phyloP scores from a whole-genome alignment of 441 rosid genomes.

The Manihot esculenta region DNA sequence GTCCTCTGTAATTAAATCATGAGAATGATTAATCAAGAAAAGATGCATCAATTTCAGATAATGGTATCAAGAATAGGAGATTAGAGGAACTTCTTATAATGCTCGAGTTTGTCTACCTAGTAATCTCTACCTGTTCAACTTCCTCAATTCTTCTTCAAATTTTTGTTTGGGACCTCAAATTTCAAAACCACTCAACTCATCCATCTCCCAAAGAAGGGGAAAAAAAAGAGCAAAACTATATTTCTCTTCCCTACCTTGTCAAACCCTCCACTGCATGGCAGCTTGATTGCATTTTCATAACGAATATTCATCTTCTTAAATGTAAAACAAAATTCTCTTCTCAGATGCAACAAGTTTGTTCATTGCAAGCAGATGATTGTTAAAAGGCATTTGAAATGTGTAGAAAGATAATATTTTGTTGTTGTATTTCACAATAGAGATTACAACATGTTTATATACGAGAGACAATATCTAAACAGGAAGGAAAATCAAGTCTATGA shows the following conservation, averaged over 20 bases:
- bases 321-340: not conserved
- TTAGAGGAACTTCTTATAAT: not conserved
- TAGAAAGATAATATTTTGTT: too few relatives aligned
- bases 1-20: slow-evolving; percentile 71
- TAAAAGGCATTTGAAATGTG: not conserved
- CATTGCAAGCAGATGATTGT: not conserved
- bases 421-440: too few relatives aligned
- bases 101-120: too few relatives aligned
- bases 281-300: not conserved
- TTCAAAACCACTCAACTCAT: too few relatives aligned
- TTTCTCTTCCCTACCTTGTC: not conserved
- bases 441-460: too few relatives aligned
- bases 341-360: not conserved
- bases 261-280: not conserved
- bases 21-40: slow-evolving; percentile 6
- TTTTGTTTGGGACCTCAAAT: too few relatives aligned
- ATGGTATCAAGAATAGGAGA: not conserved
- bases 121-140: too few relatives aligned
- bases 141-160: too few relatives aligned
- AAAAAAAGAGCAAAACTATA: too few relatives aligned
- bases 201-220: too few relatives aligned
- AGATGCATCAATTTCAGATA: slow-evolving; percentile 6
- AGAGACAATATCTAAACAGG: too few relatives aligned
- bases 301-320: not conserved
- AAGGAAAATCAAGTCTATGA: too few relatives aligned